A percentile compares a stretch with the other conserved stretches of the same genome.
phyloP scores from a whole-genome alignment of 2,329 filamentous ascomycete species.

The Falciphora oryzae region DNA sequence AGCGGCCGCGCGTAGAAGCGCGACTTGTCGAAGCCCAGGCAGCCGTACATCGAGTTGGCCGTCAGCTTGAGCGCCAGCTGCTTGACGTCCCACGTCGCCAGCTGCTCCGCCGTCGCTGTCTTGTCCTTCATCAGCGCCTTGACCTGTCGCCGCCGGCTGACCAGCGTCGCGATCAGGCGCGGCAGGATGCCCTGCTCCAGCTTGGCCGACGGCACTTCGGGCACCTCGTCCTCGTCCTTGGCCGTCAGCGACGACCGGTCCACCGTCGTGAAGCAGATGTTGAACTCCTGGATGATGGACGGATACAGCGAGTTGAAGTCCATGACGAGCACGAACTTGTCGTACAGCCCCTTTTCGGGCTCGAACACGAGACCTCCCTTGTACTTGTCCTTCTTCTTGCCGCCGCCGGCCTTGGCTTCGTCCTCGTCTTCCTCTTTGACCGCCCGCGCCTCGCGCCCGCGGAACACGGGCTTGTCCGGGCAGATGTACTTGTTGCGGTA shows the following conservation, averaged over 20 bases:
- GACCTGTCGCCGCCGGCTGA: conserved; percentile 81
- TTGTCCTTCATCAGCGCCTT: conserved; percentile 98
- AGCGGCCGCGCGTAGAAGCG: conserved; percentile 95
- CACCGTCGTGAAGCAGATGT: conserved; percentile 98
- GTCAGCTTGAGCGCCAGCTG: conserved; percentile 95
- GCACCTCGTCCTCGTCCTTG: conserved; percentile 81
- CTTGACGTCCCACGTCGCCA: conserved; percentile 96
- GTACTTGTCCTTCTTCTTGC: conserved; percentile 98
- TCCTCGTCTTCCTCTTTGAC: conserved; percentile 74
- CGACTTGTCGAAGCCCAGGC: conserved; percentile 92
- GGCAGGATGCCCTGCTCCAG: conserved; percentile 83
- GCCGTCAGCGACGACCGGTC: conserved; percentile 57
- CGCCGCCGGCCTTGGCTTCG: conserved; percentile 46
- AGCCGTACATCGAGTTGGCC: conserved; percentile 99
- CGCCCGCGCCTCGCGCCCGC: conserved; percentile 55
- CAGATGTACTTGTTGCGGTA: conserved; percentile 96
- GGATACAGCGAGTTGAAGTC: conserved; percentile 99
- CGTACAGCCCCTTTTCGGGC: conserved; percentile 93
- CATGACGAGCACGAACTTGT: conserved; percentile 98
- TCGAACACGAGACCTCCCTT: conserved; percentile 98
- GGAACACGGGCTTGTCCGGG: conserved; percentile 82
- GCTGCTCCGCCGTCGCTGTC: conserved; percentile 74
- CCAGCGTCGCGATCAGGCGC: conserved; percentile 84
- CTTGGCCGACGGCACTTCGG: conserved; percentile 68
- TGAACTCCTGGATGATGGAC: conserved; percentile 98